phyloP scores from a whole-genome alignment of 345 rosid genomes.

The Populus alba region DNA sequence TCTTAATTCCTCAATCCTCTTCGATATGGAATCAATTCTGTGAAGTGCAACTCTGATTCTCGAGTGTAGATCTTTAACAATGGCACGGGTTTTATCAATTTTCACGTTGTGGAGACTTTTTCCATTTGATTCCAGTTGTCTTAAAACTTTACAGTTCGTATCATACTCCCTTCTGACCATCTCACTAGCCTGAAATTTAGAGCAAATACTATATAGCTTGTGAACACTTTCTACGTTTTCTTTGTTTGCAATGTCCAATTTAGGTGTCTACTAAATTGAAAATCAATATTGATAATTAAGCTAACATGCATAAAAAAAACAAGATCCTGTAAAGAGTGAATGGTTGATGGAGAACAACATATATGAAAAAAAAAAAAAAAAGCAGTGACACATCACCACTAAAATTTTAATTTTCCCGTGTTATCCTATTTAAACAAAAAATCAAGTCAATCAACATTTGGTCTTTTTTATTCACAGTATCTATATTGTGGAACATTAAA shows the following conservation, averaged over 20 bases:
- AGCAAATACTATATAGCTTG: neutral
- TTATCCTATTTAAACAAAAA: neutral
- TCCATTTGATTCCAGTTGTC: conserved; percentile 71
- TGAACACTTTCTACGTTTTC: neutral
- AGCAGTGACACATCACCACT: neutral
- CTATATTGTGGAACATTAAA: no score
- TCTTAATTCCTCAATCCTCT: conserved; percentile 81
- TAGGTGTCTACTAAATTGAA: neutral
- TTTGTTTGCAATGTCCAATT: neutral
- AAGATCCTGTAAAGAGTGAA: neutral
- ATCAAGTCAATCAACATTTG: neutral
- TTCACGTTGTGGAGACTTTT: conserved; percentile 31
- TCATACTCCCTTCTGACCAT: conserved; percentile 71
- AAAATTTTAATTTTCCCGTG: neutral
- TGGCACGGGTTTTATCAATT: conserved; percentile 83
- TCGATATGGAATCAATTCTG: conserved; percentile 82
- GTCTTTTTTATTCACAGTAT: neutral
- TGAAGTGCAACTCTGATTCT: conserved; percentile 94
- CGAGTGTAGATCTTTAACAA: conserved; percentile 86
- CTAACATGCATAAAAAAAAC: neutral
- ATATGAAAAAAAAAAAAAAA: neutral
- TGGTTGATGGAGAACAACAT: neutral
- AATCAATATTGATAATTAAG: neutral
- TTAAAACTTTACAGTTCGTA: conserved; percentile 50
- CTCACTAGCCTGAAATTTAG: conserved; percentile 67